Evolutionary conservation across 2,329 filamentous ascomycete species (phyloP), one percentile per base, ranked within the genome.

Genomic region (Penicillium sp.): DNA sequence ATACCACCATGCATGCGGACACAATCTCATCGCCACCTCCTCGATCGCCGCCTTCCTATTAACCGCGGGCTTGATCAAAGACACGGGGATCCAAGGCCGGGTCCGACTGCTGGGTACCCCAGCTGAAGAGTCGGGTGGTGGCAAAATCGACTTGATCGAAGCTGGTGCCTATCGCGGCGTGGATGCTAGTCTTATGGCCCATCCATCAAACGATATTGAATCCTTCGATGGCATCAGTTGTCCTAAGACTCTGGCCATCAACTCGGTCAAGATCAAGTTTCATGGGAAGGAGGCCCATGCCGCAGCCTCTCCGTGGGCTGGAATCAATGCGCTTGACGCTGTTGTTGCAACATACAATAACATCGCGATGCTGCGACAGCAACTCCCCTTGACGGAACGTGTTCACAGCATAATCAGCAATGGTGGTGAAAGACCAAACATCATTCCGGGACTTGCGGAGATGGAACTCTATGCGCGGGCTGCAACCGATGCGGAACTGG

Each of bases 301-400:
- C 0, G 81, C 77, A 0, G 76, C 77, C 6, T 76, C 68, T n/a
- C 83, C 82, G 0, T 85, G 82, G 82, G 71, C 81, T 9, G 83
- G 83, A 0, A 75, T 80, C 59, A 85, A 86, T 64, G 83, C 83
- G 0, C 74, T 85, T 0, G 83, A 86, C 59, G 82, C 82, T 0
- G 69, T 82, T 6, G 72, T 85, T 4, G 73, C 74, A 1, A 78
- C 68, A 11, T 74, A 74, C 57, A 67, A 66, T 52, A 66, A 62
- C 37, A 66, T 85, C 7, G 79, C 78, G 0, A 74, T 81, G 3
- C 72, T 86, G 6, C 76, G 83, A 2, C 83, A 85, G 67, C 83
- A 85, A 63, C 77, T 80, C 3, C 75, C 76, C 55, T 79, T 82
- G 0, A 77, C 77, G n/a, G 74, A 81, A 53, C 76, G 80, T 37